These are phyloP conservation scores for Ophiocordyceps camponoti-saundersi DNA, from an alignment of 2,329 filamentous ascomycete species.

Conservation along the genomic window DNA sequence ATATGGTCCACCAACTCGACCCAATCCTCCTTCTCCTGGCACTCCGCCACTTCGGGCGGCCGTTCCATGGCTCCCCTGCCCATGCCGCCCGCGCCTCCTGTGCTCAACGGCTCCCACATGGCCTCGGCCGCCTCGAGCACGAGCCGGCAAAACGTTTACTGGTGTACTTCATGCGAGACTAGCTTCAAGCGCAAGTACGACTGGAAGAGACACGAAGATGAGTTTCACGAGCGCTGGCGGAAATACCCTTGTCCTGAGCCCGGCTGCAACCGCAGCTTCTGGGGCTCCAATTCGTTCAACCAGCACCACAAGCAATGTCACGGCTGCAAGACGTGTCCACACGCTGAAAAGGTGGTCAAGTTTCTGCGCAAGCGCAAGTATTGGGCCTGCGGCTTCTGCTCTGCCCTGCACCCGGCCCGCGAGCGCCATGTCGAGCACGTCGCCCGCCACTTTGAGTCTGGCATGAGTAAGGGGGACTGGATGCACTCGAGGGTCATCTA, in stretches of 20 bases:
- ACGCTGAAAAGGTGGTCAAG: constrained; percentile 45
- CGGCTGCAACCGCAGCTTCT: constrained; percentile 49
- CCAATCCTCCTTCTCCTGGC: constrained; percentile 22
- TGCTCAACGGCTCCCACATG: constrained; percentile 16
- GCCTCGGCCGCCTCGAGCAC: constrained; percentile 11
- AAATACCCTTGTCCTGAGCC: constrained; percentile 49
- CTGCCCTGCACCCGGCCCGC: constrained; percentile 41
- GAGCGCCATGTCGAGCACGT: constrained; percentile 54
- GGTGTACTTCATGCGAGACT: constrained; percentile 43
- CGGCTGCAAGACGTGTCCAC: constrained; percentile 46
- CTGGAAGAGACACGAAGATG: constrained; percentile 54
- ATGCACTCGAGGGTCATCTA: constrained; percentile 53
- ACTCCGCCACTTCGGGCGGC: constrained; percentile 15
- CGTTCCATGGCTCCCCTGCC: constrained; percentile 20
- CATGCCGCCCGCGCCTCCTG: constrained; percentile 14
- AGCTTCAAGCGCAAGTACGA: constrained; percentile 52
- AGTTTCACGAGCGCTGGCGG: constrained; percentile 51
- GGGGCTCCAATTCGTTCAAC: constrained; percentile 51
- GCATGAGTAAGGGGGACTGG: constrained; percentile 48
- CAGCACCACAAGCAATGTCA: constrained; percentile 51
- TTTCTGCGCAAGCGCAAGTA: constrained; percentile 47
- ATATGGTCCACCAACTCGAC: constrained; percentile 25
- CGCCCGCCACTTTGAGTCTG: constrained; percentile 47
- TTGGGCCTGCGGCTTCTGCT: constrained; percentile 55
- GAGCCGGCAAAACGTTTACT: constrained; percentile 30